Evolutionary conservation across 345 rosid species (phyloP).

Genomic region (Aurinia saxatilis): DNA sequence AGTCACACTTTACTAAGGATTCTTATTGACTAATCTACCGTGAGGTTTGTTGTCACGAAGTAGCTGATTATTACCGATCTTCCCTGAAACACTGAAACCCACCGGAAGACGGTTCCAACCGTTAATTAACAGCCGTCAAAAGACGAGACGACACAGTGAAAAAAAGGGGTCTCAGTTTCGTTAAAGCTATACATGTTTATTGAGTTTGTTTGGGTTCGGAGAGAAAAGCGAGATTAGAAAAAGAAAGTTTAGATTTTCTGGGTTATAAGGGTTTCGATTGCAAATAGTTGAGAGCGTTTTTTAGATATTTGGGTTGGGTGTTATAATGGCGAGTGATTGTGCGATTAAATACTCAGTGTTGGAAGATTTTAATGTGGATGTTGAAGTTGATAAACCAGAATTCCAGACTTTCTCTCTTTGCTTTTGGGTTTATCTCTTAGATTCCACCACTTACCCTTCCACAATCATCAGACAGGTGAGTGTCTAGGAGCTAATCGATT

Average conservation of each 20-base stretch:
- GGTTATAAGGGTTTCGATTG: conserved; percentile 18
- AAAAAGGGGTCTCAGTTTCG: not conserved
- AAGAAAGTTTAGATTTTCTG: too few relatives aligned
- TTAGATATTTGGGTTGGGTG: not conserved
- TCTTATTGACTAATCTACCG: not conserved
- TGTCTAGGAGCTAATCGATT: not conserved
- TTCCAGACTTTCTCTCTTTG: conserved; percentile 42
- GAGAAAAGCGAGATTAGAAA: too few relatives aligned
- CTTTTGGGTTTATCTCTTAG: conserved; percentile 65
- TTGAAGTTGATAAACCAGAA: conserved; percentile 32
- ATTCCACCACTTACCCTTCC: conserved; percentile 42
- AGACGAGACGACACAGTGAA: too few relatives aligned
- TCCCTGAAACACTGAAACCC: conserved; percentile 8
- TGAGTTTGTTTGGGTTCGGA: conserved; percentile 18
- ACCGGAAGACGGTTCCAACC: conserved; percentile 42
- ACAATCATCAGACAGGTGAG: conserved; percentile 60
- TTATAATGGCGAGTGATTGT: conserved; percentile 35
- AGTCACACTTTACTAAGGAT: not conserved
- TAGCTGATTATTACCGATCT: conserved; percentile 9
- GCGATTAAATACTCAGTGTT: conserved; percentile 41
- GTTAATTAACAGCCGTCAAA: conserved; percentile 54
- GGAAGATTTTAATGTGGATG: conserved; percentile 39
- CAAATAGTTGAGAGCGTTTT: conserved; percentile 8
- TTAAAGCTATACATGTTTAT: conserved; percentile 12
- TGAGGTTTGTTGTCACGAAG: not conserved